phyloP scores from a whole-genome alignment of 1,139 yeast species.

The Sugiyamaella neomexicana region DNA sequence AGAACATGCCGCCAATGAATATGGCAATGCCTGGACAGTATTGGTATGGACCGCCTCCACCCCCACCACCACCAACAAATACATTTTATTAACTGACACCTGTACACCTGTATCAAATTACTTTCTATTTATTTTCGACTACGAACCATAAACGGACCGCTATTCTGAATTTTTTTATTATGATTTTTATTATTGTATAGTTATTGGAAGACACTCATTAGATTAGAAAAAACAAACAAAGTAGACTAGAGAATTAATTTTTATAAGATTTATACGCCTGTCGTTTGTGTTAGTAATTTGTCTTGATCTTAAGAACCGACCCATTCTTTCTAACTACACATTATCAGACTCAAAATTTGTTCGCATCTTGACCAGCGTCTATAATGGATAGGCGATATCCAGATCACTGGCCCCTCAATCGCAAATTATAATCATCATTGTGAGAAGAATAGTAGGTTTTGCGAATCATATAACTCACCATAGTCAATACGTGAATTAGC shows the following conservation, averaged over 20 bases:
- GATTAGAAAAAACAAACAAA: constrained; percentile 12
- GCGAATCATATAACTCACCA: too few species aligned
- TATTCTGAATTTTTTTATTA: constrained; percentile 6
- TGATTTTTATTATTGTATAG: constrained; percentile 8
- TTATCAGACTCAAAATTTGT: constrained; percentile 25
- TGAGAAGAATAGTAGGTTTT: too few species aligned
- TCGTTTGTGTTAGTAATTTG: background rate
- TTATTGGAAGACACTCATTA: constrained; percentile 17
- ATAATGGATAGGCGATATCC: constrained; percentile 39
- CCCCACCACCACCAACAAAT: constrained; percentile 19
- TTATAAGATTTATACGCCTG: background rate
- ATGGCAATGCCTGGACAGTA: constrained; percentile 14
- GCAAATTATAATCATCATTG: constrained; percentile 56
- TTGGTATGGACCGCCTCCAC: constrained; percentile 20
- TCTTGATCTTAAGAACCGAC: background rate
- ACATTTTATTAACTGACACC: constrained; percentile 10
- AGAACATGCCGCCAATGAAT: constrained; percentile 4
- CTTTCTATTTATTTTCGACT: constrained; percentile 7
- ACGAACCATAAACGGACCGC: background rate
- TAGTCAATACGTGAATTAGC: too few species aligned
- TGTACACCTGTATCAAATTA: background rate
- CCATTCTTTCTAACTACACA: background rate
- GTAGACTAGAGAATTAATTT: constrained; percentile 9
- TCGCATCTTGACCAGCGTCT: constrained; percentile 36
- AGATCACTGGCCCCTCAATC: constrained; percentile 46